A percentile compares a stretch with the other conserved stretches of the same genome.
Conservation (phyloP, 352 stramenopile genomes). For the Globisporangium middletonii region DNA sequence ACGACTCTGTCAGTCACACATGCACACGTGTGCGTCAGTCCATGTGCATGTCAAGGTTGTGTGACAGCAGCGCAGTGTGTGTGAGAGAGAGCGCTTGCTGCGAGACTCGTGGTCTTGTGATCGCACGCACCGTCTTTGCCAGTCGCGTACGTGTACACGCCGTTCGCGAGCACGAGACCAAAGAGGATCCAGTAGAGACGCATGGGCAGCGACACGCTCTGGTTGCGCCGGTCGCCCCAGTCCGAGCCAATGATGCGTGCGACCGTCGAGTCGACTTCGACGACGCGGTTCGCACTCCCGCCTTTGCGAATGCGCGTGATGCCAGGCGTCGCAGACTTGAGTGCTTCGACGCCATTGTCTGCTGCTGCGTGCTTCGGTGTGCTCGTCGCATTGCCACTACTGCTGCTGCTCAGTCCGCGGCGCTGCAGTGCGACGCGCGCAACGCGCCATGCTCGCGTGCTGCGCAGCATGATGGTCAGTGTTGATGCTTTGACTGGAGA, state of each 20-base stretch:
- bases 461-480: conserved; percentile 2
- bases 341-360: conserved; percentile 1
- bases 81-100: background rate
- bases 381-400: background rate
- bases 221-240: conserved; percentile 62
- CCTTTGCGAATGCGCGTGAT: conserved; percentile 32
- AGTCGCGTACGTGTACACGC: conserved; percentile 45
- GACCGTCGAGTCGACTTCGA: conserved; percentile 50
- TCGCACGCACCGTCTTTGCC: conserved; percentile 35
- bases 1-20: conserved; percentile 22
- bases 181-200: conserved; percentile 72
- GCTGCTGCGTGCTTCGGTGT: background rate
- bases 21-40: background rate
- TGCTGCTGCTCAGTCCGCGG: background rate
- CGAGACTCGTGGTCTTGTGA: no score
- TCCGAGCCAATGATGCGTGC: conserved; percentile 69
- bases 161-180: conserved; percentile 46
- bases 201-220: conserved; percentile 61
- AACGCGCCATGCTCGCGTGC: background rate
- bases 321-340: conserved; percentile 17
- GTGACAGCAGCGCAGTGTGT: no score
- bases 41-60: no score
- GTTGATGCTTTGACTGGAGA: background rate
- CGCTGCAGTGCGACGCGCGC: background rate
- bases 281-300: conserved; percentile 20